Evolutionary conservation across 1,139 yeast species (phyloP), one percentile per base, ranked within the genome.

Genomic region (Fermentozyma sake): DNA sequence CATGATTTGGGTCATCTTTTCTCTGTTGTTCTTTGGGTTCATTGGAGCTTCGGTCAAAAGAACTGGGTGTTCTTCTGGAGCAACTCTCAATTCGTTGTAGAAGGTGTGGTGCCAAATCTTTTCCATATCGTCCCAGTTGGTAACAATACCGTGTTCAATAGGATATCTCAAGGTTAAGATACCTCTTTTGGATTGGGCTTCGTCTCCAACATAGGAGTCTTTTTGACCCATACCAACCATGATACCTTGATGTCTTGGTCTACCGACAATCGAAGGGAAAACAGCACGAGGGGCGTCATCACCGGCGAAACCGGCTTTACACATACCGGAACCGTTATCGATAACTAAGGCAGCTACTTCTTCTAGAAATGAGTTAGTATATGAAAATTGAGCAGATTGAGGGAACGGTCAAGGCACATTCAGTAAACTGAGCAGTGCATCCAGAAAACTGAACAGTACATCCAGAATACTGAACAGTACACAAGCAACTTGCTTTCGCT

Each of bases 271-370:
- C 43, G 98, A 91, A 59, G 98, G 98, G 89, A 91, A 91, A 55
- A 91, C 98, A 56, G 98, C 98, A 72, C 96, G 85, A 64, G 98
- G 98, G 47, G 98, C 97, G 73, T 91, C 98, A 64, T 91, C 98
- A 75, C 98, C 98, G 79, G 98, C 98, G 68, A 89, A 91, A 74
- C 98, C 98, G 93, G 97, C 97, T 69, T 91, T 91, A 81, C 97
- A 91, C 97, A 91, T 91, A 80, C 98, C 98, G 63, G 98, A 91
- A 76, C 98, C 98, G 74, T 91, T 91, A 68, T 91, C 98, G 72
- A 91, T 91, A 75, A 91, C 98, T 72, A 83, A 82, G 51, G 72
- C 72, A 55, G 72, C 71, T 50, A 67, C 72, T 65, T 66, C 72
- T 65, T 67, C 73, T 67, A 58, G 50, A 37, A 7, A 12, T 19